These are phyloP conservation scores for Tetrapisispora nanseiensis DNA, from an alignment of 805 yeast species.

Conservation along the genomic window DNA sequence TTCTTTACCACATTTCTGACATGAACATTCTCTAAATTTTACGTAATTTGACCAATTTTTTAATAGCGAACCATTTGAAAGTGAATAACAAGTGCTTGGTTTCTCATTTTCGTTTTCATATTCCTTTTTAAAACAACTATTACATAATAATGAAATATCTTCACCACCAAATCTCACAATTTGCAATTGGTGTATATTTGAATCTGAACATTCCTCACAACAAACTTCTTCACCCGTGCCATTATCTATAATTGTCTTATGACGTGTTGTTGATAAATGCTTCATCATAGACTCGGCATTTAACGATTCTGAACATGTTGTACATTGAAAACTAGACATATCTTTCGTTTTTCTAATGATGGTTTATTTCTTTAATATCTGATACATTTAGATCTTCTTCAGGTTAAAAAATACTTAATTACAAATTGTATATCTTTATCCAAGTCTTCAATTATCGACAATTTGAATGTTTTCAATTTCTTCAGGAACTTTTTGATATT, in stretches of 20 bases:
- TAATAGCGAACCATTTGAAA: constrained; percentile 48
- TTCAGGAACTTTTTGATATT: too few species aligned
- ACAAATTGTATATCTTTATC: too few species aligned
- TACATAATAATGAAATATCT: constrained; percentile 44
- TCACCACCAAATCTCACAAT: constrained; percentile 45
- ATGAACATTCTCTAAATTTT: constrained; percentile 42
- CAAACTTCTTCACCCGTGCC: constrained; percentile 34
- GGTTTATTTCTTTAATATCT: too few species aligned
- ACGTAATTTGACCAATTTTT: constrained; percentile 38
- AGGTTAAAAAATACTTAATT: too few species aligned
- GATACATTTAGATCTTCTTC: too few species aligned
- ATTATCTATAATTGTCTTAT: constrained; percentile 35
- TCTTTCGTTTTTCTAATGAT: not conserved
- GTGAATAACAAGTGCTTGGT: constrained; percentile 41
- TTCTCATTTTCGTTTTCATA: constrained; percentile 24
- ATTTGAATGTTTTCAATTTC: too few species aligned
- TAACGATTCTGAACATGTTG: constrained; percentile 34
- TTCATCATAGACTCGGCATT: constrained; percentile 37
- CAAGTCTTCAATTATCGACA: too few species aligned
- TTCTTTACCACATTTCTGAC: constrained; percentile 37
- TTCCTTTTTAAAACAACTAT: constrained; percentile 35
- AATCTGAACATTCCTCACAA: constrained; percentile 49
- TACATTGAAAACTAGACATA: constrained; percentile 31
- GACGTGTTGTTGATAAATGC: constrained; percentile 45
- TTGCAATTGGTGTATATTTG: constrained; percentile 43